Evolutionary conservation across 768 basidiomycete species (phyloP), one percentile per base, ranked within the genome.

Genomic region (Austroboletus eburneus): DNA sequence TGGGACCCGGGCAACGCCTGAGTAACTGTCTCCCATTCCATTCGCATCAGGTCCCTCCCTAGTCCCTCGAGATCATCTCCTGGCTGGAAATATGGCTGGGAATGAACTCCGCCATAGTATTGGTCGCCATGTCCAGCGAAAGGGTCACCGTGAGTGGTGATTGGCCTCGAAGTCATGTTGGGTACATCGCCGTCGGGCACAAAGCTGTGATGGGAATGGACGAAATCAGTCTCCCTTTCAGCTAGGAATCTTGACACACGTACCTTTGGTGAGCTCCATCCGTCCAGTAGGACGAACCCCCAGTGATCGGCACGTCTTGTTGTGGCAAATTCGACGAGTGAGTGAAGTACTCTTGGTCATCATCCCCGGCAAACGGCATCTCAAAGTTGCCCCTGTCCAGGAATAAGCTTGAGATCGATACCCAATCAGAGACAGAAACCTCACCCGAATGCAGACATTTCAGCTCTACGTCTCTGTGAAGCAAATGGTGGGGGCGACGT

Each of bases 381-480:
- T n/a, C 34, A 9, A 21, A 42, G 12, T 37, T 7, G 33, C 17
- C 20, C 12, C 45, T 58, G 40, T 40, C 23, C 8, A 18, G 21
- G 13, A 46, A 38, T 21, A 27, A 9, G 32, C 21, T 48, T 7
- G 47, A 24, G 4, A 24, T 10, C n/a, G 2, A 17, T 21, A 5
- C 29, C 7, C n/a, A 32, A 6, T 1, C n/a, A 39, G 27, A 36
- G 30, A 46, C 2, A 9, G 23, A 9, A 12, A 22, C 21, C 49
- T 51, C 39, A 63, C 58, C 41, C 47, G 44, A 44, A 29, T 22
- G 29, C 25, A 34, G 43, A 39, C 58, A 57, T 61, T 23, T 25
- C 2, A 8, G 14, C 3, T 21, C 34, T 1, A 39, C 18, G 25
- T 22, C 17, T 24, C 35, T 9, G 50, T 45, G 29, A 38, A 40